Evolutionary conservation across 306 rosid genomes (phyloP).

Genomic region (Dryas alaskensis): DNA sequence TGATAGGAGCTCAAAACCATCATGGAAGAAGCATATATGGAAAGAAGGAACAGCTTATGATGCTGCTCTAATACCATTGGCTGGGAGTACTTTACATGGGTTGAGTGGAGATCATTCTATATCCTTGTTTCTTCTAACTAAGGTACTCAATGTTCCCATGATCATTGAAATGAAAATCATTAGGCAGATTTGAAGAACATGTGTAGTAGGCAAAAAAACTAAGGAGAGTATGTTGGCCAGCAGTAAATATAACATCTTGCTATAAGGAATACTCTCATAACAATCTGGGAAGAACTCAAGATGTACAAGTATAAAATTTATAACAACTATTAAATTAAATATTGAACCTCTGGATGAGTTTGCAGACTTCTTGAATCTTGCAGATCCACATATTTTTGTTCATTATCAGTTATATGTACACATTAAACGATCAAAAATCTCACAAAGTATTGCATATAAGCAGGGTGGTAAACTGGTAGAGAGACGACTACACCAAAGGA

Average conservation of each 20-base stretch:
- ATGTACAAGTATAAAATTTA: neutral
- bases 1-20: conserved; percentile 73
- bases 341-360: neutral
- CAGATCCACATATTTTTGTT: neutral
- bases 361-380: neutral
- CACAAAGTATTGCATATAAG: neutral
- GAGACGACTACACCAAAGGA: conserved; percentile 77
- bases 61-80: conserved; percentile 49
- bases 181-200: neutral
- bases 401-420: neutral
- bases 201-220: neutral
- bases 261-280: too few species aligned
- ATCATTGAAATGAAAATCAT: conserved; percentile 3
- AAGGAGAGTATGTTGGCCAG: neutral
- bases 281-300: neutral
- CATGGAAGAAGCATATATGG: conserved; percentile 90
- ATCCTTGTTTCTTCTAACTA: conserved; percentile 84
- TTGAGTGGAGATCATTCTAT: conserved; percentile 60
- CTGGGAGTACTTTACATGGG: conserved; percentile 55
- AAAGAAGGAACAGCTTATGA: conserved; percentile 44
- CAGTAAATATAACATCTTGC: neutral
- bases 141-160: conserved; percentile 43
- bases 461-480: conserved; percentile 83
- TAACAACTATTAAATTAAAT: neutral
- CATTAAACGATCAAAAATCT: neutral